Evolutionary conservation across 1,284 basidiomycete species (phyloP).

Genomic region (Fistulinella cinereoalba): DNA sequence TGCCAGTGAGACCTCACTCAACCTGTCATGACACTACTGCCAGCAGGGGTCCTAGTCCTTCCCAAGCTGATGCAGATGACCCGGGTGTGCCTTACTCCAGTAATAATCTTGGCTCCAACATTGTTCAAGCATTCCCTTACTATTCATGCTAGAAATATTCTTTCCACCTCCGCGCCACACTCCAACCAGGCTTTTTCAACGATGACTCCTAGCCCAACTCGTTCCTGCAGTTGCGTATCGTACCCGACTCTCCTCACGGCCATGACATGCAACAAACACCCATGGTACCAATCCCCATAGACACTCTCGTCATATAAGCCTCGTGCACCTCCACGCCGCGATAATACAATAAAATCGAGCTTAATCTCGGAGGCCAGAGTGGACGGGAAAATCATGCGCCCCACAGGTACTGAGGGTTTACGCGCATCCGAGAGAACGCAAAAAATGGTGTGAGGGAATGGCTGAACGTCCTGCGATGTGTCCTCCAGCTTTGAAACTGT

Average conservation of each 20-base stretch:
- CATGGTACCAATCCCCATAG: conserved; percentile 12
- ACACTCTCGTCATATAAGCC: conserved; percentile 15
- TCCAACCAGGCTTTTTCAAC: conserved; percentile 14
- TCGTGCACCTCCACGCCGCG: conserved; percentile 2
- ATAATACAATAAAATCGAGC: conserved; percentile 20
- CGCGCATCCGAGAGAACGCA: conserved; percentile 6
- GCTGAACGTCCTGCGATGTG: not conserved
- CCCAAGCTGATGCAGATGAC: too few species aligned
- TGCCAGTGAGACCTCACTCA: too few species aligned
- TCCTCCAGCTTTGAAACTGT: conserved; percentile 5
- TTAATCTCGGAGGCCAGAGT: conserved; percentile 6
- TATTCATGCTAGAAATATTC: not conserved
- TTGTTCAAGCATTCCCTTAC: too few species aligned
- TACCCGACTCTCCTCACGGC: conserved; percentile 7
- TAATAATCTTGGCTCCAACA: too few species aligned
- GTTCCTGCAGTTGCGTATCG: conserved; percentile 9
- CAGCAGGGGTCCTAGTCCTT: too few species aligned
- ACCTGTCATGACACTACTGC: too few species aligned
- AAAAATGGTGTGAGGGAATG: conserved; percentile 15
- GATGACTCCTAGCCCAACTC: conserved; percentile 15
- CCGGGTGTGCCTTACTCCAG: too few species aligned
- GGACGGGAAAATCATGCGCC: conserved; percentile 18
- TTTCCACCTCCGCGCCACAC: conserved; percentile 2
- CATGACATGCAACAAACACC: conserved; percentile 24
- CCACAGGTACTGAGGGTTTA: conserved; percentile 1